Evolutionary conservation across 2,329 filamentous ascomycete genomes (phyloP).

Genomic region (Paraconiothyrium sp.): DNA sequence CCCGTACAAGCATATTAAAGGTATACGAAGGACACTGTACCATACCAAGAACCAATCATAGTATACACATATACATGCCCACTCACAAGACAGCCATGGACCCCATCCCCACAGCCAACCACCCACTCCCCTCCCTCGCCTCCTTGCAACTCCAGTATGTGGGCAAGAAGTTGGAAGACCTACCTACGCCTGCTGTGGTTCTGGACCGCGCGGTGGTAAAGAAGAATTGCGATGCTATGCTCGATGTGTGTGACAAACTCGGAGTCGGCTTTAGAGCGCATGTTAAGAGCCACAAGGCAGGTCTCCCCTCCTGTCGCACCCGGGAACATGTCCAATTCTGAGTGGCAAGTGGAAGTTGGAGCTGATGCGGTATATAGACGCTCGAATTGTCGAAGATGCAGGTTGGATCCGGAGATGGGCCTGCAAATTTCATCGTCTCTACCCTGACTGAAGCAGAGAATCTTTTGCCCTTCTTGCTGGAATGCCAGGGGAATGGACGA

Average conservation of each 20-base stretch:
- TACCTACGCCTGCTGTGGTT: conserved; percentile 73
- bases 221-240: conserved; percentile 76
- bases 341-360: background rate
- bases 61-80: no score
- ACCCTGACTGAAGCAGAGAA: conserved; percentile 79
- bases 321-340: no score
- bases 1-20: background rate
- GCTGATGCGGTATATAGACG: conserved; percentile 60
- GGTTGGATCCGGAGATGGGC: conserved; percentile 64
- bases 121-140: conserved; percentile 27
- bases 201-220: conserved; percentile 73
- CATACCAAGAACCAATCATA: no score
- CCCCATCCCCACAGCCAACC: conserved; percentile 16
- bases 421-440: conserved; percentile 73
- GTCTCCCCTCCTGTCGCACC: background rate
- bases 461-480: conserved; percentile 67
- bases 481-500: conserved; percentile 65
- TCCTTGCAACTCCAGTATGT: conserved; percentile 56
- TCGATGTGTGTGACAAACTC: conserved; percentile 67
- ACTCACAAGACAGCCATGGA: conserved; percentile 14
- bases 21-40: background rate
- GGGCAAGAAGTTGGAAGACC: conserved; percentile 66
- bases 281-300: conserved; percentile 84
- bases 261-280: conserved; percentile 76
- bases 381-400: conserved; percentile 72